Evolutionary conservation across 305 asterid species (phyloP).

Genomic region (Euphrasia arctica): DNA sequence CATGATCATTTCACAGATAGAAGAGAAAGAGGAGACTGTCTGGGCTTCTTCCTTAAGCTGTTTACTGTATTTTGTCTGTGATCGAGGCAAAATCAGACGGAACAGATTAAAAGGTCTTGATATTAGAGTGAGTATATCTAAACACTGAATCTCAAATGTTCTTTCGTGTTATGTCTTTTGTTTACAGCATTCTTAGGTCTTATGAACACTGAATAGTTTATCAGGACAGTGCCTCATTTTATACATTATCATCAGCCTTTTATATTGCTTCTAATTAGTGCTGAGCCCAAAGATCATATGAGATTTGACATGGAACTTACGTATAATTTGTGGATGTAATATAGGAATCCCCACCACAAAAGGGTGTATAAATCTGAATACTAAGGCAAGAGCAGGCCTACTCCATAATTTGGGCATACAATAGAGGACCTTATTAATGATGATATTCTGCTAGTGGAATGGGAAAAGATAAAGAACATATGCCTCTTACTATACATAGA

Average conservation of each 20-base stretch:
- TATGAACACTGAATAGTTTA: slow-evolving; percentile 15
- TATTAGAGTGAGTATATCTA: slow-evolving; percentile 75
- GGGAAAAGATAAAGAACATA: neutral
- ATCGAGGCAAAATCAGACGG: slow-evolving; percentile 93
- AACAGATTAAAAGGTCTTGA: slow-evolving; percentile 93
- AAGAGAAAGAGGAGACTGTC: slow-evolving; percentile 88
- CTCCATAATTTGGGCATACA: neutral
- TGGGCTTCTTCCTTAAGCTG: slow-evolving; percentile 99
- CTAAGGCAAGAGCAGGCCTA: slow-evolving; percentile 9
- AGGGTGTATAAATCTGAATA: slow-evolving; percentile 6
- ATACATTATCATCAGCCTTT: neutral
- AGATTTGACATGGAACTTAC: no score
- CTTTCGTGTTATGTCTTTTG: neutral
- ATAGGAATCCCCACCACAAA: slow-evolving; percentile 12
- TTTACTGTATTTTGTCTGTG: slow-evolving; percentile 87
- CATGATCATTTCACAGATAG: slow-evolving; percentile 50
- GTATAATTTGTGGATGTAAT: slow-evolving; percentile 7
- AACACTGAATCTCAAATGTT: slow-evolving; percentile 1
- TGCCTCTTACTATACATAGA: neutral
- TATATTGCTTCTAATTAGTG: no score
- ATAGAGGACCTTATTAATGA: slow-evolving; percentile 3
- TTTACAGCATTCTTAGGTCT: slow-evolving; percentile 15
- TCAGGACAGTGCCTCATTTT: slow-evolving; percentile 10
- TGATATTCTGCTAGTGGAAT: slow-evolving; percentile 9
- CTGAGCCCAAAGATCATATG: no score